These are phyloP conservation scores for Hemisphaericaspora lyxosophila DNA, from an alignment of 1,139 yeast species.

Conservation along the genomic window DNA sequence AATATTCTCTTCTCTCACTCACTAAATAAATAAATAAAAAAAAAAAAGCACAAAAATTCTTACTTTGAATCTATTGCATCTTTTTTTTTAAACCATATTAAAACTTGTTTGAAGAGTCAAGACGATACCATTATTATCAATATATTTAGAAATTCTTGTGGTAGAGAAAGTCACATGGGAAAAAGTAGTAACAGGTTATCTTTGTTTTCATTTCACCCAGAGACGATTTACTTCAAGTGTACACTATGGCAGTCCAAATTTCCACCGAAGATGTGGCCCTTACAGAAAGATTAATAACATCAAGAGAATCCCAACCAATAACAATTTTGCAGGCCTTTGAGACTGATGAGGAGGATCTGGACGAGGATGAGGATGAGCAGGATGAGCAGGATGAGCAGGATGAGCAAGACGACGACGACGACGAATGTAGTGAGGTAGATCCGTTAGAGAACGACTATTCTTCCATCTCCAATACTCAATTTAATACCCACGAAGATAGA, in stretches of 20 bases:
- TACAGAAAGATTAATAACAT: slow-evolving; percentile 1
- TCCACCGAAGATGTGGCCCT: background rate
- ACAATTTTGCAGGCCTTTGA: slow-evolving; percentile 4
- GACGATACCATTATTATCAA: too few species aligned
- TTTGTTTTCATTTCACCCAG: too few species aligned
- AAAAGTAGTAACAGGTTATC: too few species aligned
- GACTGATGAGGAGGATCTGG: slow-evolving; percentile 3
- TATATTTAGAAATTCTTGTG: too few species aligned
- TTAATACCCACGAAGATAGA: background rate
- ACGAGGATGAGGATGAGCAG: slow-evolving; percentile 1
- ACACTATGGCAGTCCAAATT: slow-evolving; percentile 3
- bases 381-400: background rate
- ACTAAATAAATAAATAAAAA: too few species aligned
- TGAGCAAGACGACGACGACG: background rate
- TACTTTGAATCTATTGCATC: too few species aligned
- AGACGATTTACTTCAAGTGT: too few species aligned
- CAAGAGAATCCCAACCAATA: background rate
- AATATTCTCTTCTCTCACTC: too few species aligned
- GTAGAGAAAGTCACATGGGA: too few species aligned
- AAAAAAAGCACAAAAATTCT: too few species aligned
- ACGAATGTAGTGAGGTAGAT: slow-evolving; percentile 1
- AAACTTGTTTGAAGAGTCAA: too few species aligned
- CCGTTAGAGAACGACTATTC: background rate
- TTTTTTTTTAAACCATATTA: too few species aligned
- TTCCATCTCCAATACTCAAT: background rate